phyloP scores from a whole-genome alignment of 1,284 basidiomycete genomes.

The Laetiporus sulphureus region DNA sequence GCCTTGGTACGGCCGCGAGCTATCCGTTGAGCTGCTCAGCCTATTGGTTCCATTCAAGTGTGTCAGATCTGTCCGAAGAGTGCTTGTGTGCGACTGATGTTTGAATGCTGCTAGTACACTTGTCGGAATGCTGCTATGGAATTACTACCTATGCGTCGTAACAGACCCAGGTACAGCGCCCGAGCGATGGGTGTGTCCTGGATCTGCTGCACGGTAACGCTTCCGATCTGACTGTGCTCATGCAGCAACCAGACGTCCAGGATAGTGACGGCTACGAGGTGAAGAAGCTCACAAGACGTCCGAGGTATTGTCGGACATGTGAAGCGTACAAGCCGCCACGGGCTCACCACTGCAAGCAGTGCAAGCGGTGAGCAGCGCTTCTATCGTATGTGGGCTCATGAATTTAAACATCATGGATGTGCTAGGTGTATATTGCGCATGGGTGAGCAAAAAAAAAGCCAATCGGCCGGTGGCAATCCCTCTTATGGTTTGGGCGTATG shows the following conservation, averaged over 20 bases:
- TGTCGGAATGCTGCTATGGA: conserved; percentile 77
- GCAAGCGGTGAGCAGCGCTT: conserved; percentile 55
- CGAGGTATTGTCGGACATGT: conserved; percentile 81
- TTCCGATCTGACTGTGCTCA: conserved; percentile 2
- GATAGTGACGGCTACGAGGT: conserved; percentile 74
- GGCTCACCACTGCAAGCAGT: conserved; percentile 86
- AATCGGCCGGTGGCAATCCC: too few species aligned
- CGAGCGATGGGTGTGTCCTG: conserved; percentile 60
- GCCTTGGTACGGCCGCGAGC: conserved; percentile 79
- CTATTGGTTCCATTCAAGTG: conserved; percentile 89
- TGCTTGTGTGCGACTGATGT: neutral
- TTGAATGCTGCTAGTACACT: conserved; percentile 46
- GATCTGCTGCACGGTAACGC: conserved; percentile 4
- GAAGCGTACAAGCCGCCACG: conserved; percentile 66
- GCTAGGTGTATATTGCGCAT: conserved; percentile 74
- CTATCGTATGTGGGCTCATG: neutral
- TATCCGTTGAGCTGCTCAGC: conserved; percentile 65
- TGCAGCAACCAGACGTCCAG: conserved; percentile 69
- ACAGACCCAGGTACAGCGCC: conserved; percentile 87
- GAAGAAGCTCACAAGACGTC: conserved; percentile 74
- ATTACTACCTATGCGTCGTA: conserved; percentile 76
- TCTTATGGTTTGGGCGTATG: too few species aligned
- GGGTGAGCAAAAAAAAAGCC: conserved; percentile 50
- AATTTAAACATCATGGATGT: neutral
- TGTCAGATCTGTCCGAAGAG: conserved; percentile 25